Evolutionary conservation across 495 filamentous ascomycete species (phyloP).

Genomic region (Polyplosphaeria fusca): DNA sequence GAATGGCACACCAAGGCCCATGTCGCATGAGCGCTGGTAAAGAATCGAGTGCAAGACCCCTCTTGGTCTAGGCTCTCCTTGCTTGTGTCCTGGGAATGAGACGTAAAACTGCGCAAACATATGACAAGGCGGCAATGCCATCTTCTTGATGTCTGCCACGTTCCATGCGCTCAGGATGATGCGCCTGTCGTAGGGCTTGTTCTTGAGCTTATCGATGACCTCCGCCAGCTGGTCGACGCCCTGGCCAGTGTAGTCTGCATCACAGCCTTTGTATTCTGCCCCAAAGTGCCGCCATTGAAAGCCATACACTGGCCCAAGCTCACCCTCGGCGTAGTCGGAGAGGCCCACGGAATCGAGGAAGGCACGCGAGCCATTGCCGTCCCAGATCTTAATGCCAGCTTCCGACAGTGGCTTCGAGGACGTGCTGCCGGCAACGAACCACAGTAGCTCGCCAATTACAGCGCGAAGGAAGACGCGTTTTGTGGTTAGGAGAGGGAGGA

Average conservation of each 20-base stretch:
- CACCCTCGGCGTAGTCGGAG: conserved; percentile 72
- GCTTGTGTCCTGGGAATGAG: conserved; percentile 57
- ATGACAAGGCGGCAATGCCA: conserved; percentile 95
- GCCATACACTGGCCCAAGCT: conserved; percentile 93
- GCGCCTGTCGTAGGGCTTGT: conserved; percentile 80
- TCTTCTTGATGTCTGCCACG: conserved; percentile 74
- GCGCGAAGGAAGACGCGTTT: conserved; percentile 94
- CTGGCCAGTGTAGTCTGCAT: conserved; percentile 80
- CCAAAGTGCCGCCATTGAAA: conserved; percentile 99
- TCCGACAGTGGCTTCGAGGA: conserved; percentile 69
- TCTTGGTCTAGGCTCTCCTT: conserved; percentile 45
- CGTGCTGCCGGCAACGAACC: conserved; percentile 86
- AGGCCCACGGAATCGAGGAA: conserved; percentile 84
- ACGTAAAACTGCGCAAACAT: conserved; percentile 99
- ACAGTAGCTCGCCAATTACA: conserved; percentile 89
- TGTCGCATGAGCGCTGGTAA: conserved; percentile 94
- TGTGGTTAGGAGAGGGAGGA: conserved; percentile 90
- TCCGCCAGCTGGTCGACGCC: conserved; percentile 90
- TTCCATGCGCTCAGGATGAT: conserved; percentile 95
- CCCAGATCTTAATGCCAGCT: conserved; percentile 93
- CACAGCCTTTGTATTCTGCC: conserved; percentile 74
- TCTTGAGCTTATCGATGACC: conserved; percentile 74
- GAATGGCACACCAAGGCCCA: conserved; percentile 96
- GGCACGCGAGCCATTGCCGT: conserved; percentile 87
- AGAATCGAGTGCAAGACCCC: conserved; percentile 78